Evolutionary conservation across 768 basidiomycete species (phyloP), one percentile per base, ranked within the genome.

Genomic region (Daedaleopsis nitida): DNA sequence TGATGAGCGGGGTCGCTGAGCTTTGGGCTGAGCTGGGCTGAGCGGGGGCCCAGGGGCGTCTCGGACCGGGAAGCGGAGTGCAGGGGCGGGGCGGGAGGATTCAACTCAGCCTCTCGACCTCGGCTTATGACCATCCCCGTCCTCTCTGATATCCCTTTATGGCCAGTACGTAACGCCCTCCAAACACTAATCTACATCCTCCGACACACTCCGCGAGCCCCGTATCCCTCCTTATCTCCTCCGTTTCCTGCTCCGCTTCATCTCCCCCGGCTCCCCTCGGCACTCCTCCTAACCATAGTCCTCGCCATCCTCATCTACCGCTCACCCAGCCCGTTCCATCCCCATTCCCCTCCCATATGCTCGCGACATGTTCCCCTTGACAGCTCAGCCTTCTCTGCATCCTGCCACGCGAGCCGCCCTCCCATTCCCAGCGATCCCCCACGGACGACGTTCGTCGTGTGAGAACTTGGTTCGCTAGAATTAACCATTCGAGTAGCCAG

Each of bases 51-150:
- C 38, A 14, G 52, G 58, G 64, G 60, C 58, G 63, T 54, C 67
- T 65, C 64, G 62, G 67, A 68, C 62, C 61, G 60, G 63, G 23
- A 64, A 62, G 66, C 66, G 66, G 66, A 65, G 66, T 60, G 34
- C 27, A 39, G 61, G 64, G 64, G 63, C 63, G 60, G 52, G 44
- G 21, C 44, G 44, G 7, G 27, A 7, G 27, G 27, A 32, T 32
- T 32, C 27, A 32, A 32, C 27, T 3, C 27, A 32, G 27, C n/a
- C n/a, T n/a, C n/a, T 21, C 45, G 3, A 12, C 45, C 12, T 13
- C 45, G 23, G 19, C n/a, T 10, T 11, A 23, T 23, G 7, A 21
- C 3, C 21, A 9, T 9, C 21, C 9, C 23, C 21, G 19, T 19
- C 23, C 21, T 11, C 47, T 49, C 24, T 24, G 8, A 49, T 47